These are phyloP conservation scores for Acorus gramineus DNA, from an alignment of 106 monocot genomes.

Conservation along the genomic window DNA sequence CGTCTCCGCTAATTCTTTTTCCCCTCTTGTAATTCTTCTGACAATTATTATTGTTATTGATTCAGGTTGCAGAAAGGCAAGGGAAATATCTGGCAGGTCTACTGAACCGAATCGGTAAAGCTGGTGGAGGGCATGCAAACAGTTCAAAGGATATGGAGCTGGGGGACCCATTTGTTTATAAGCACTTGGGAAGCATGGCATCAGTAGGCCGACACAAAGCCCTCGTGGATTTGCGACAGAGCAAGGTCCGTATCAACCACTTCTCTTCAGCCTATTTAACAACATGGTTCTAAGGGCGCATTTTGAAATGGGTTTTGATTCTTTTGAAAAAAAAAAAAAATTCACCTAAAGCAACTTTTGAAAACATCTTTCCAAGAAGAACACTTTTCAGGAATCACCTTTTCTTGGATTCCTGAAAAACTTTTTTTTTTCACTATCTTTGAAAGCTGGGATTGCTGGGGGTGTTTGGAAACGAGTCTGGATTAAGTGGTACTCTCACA, in stretches of 20 bases:
- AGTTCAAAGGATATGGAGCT: constrained; percentile 27
- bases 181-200: constrained; percentile 97
- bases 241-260: constrained; percentile 51
- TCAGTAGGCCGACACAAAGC: constrained; percentile 93
- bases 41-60: not conserved
- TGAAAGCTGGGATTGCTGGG: no score
- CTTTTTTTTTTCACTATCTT: no score
- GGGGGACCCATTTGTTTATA: constrained; percentile 76
- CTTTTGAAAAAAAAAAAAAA: no score
- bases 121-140: constrained; percentile 64
- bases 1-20: not conserved
- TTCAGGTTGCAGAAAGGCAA: constrained; percentile 92
- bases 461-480: no score
- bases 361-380: no score
- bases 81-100: constrained; percentile 77
- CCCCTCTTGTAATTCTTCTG: not conserved
- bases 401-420: no score
- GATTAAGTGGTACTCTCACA: no score
- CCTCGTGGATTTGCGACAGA: constrained; percentile 85
- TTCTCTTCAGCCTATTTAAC: not conserved
- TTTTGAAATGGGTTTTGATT: not conserved
- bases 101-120: constrained; percentile 56
- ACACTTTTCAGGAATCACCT: no score
- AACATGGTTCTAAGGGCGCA: no score
- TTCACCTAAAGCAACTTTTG: no score